Conservation (phyloP, 305 asterid species). For the Plantago coronopus region DNA sequence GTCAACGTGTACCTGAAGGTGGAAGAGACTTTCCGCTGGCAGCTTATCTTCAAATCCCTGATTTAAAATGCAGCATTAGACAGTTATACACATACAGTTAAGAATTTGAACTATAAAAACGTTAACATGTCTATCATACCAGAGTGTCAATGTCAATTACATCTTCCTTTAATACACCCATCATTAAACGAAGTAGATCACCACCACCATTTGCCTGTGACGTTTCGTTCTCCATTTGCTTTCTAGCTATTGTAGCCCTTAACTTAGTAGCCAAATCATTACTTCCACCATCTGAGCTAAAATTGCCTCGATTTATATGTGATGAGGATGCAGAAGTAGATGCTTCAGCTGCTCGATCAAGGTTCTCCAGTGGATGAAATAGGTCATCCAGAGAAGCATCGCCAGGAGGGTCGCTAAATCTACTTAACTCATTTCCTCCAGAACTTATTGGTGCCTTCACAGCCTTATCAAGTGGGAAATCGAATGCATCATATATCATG, state of each 20-base stretch:
- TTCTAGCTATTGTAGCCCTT: slow-evolving; percentile 91
- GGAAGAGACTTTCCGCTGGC: slow-evolving; percentile 81
- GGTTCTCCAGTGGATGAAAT: slow-evolving; percentile 71
- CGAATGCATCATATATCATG: slow-evolving; percentile 7
- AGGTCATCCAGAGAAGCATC: slow-evolving; percentile 95
- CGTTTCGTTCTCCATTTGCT: slow-evolving; percentile 82
- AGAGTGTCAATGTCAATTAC: slow-evolving; percentile 77
- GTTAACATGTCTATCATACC: slow-evolving; percentile 39
- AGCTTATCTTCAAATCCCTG: slow-evolving; percentile 93
- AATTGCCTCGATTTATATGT: slow-evolving; percentile 47
- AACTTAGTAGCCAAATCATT: slow-evolving; percentile 84
- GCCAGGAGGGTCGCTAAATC: slow-evolving; percentile 93
- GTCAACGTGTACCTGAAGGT: slow-evolving; percentile 73
- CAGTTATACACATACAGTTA: background rate
- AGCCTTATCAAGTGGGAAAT: slow-evolving; percentile 41
- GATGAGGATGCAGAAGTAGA: slow-evolving; percentile 80
- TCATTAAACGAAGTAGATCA: slow-evolving; percentile 85
- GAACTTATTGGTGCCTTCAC: slow-evolving; percentile 48
- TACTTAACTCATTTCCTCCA: slow-evolving; percentile 73
- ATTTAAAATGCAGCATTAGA: slow-evolving; percentile 28
- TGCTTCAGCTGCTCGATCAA: slow-evolving; percentile 58
- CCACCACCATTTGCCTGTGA: slow-evolving; percentile 79
- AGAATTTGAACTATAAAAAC: slow-evolving; percentile 17
- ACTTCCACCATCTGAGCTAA: slow-evolving; percentile 57
- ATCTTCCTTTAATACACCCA: slow-evolving; percentile 92